Conservation (phyloP, 768 basidiomycete genomes). For the Mycena capillaripes region DNA sequence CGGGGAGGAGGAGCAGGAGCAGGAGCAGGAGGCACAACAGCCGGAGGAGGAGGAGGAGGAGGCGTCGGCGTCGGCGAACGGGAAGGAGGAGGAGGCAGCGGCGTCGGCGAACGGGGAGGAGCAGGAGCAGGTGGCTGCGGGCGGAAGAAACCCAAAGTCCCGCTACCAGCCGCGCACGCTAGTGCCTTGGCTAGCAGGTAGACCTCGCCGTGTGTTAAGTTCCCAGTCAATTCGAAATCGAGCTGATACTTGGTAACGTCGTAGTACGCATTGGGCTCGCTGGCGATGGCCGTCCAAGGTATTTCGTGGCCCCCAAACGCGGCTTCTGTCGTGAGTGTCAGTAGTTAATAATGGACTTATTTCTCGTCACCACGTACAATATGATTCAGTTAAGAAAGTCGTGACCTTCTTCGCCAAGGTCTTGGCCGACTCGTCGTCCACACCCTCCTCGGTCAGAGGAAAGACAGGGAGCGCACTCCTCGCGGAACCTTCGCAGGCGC, state of each 20-base stretch:
- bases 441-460: background rate
- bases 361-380: background rate
- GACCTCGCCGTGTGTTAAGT: background rate
- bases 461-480: background rate
- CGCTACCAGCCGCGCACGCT: background rate
- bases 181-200: background rate
- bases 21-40: too few species aligned
- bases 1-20: too few species aligned
- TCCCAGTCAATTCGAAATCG: background rate
- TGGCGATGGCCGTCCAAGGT: slow-evolving; percentile 13
- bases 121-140: background rate
- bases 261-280: slow-evolving; percentile 16
- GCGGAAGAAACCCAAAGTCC: slow-evolving; percentile 7
- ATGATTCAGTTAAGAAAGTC: slow-evolving; percentile 5
- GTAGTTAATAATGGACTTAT: background rate
- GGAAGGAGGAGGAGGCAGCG: too few species aligned
- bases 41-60: too few species aligned
- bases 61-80: too few species aligned
- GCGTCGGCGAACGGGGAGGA: too few species aligned
- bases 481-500: background rate
- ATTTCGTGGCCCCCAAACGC: slow-evolving; percentile 17
- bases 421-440: slow-evolving; percentile 5
- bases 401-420: background rate
- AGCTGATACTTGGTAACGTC: background rate
- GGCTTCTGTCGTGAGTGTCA: background rate